Evolutionary conservation across 2,329 filamentous ascomycete genomes (phyloP), one percentile per base, ranked within the genome.

Genomic region (Penicillium sp.): DNA sequence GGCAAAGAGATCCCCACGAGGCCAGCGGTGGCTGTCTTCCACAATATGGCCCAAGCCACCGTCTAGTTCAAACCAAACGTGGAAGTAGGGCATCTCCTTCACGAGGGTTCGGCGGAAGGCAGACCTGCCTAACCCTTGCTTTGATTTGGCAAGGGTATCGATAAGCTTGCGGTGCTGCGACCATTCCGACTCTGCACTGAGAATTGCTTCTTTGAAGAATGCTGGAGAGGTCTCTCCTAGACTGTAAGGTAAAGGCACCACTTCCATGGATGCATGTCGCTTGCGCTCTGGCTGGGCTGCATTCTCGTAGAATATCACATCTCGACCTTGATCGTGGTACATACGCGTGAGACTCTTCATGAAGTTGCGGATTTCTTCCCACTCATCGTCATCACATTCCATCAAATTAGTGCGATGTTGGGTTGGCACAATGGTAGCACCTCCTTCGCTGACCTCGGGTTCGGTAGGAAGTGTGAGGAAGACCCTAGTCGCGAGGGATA

Each of bases 301-400:
- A 70, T 99, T 97, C 70, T 99, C 94, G 79, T 99, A 99, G 76
- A 99, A 99, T 59, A 99, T 79, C 10, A 97, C 92, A 65, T 94
- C 90, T 49, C 90, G 88, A 12, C 92, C 91, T 72, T 95, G 91
- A 41, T 92, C 89, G 75, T 96, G 91, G 74, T 97, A 99, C 84
- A 97, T 88, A 42, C 93, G 86, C 5, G 89, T 97, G 21, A 99
- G 81, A 55, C 86, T 89, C 77, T 99, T 99, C 93, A 97, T 97
- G 70, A 99, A 99, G 72, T 99, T 99, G 63, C 94, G 89, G 6
- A 99, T 87, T 74, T 99, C 94, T 70, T 99, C 94, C 95, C 95
- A 99, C 72, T 99, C 94, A 69, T 99, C 94, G 68, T 99, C 93
- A 72, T 97, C 93, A 72, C 94, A 99, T 73, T 97, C 93, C n/a